Percentiles rank a stretch among this genome's conserved stretches.
These are phyloP conservation scores for Aphanomyces astaci DNA, from an alignment of 352 stramenopile species.

Conservation along the genomic window DNA sequence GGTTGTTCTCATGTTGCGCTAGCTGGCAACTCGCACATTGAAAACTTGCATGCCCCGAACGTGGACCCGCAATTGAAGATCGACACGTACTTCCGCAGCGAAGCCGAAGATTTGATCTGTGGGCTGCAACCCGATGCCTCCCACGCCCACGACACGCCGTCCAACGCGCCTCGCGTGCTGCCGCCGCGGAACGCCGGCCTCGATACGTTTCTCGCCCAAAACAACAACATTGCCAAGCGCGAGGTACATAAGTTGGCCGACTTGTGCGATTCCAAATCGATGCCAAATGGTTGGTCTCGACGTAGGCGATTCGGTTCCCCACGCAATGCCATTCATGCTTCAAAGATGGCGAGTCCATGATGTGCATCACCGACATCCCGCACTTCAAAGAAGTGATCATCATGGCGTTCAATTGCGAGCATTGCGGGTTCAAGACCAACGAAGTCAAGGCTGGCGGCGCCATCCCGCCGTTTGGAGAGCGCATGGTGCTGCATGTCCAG, in stretches of 20 bases:
- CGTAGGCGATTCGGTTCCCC: slow-evolving; percentile 68
- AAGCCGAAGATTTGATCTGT: slow-evolving; percentile 62
- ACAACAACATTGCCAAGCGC: slow-evolving; percentile 56
- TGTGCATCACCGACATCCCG: slow-evolving; percentile 91
- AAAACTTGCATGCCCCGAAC: slow-evolving; percentile 79
- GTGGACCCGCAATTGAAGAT: slow-evolving; percentile 60
- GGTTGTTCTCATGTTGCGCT: slow-evolving; percentile 1
- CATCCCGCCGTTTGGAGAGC: slow-evolving; percentile 76
- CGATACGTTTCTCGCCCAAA: slow-evolving; percentile 44
- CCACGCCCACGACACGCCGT: slow-evolving; percentile 33
- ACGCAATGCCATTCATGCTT: slow-evolving; percentile 74
- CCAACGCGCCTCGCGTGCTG: slow-evolving; percentile 38
- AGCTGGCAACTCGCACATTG: slow-evolving; percentile 86
- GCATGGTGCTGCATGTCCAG: slow-evolving; percentile 59
- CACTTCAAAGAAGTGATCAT: slow-evolving; percentile 93
- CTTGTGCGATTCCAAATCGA: no score
- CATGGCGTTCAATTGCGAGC: slow-evolving; percentile 87
- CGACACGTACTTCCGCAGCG: slow-evolving; percentile 68
- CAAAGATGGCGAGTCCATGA: slow-evolving; percentile 56
- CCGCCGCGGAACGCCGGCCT: slow-evolving; percentile 63
- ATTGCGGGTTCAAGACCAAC: slow-evolving; percentile 88
- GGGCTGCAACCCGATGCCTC: slow-evolving; percentile 65
- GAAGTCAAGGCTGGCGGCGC: slow-evolving; percentile 88
- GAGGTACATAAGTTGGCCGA: no score
- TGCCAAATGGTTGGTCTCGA: background rate